Evolutionary conservation across 1,284 basidiomycete species (phyloP).

Genomic region (Dichomitus squalens): DNA sequence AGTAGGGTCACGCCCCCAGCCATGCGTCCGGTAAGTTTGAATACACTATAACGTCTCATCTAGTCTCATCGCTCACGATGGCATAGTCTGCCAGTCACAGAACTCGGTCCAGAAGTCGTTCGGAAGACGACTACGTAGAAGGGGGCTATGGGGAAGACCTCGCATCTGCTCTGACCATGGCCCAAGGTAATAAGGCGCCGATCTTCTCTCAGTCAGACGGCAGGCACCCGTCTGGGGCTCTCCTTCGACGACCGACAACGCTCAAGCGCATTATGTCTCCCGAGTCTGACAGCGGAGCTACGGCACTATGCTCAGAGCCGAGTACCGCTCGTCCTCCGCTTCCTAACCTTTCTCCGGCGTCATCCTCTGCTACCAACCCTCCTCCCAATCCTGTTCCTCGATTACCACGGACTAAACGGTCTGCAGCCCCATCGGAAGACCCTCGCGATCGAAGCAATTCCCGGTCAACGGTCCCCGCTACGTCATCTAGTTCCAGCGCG

Average conservation of each 20-base stretch:
- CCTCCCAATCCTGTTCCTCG: no score
- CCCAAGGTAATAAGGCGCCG: background rate
- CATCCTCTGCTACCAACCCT: background rate
- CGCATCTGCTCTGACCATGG: background rate
- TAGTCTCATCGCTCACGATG: background rate
- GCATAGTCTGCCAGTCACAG: background rate
- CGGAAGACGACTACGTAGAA: background rate
- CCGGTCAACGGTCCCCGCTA: background rate
- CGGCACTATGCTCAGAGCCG: background rate
- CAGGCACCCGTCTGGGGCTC: background rate
- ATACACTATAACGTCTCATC: background rate
- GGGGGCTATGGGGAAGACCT: constrained; percentile 3
- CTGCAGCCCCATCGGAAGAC: background rate
- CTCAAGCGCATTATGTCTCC: background rate
- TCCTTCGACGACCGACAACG: background rate
- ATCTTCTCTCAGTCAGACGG: background rate
- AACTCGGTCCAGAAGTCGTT: background rate
- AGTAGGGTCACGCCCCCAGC: background rate
- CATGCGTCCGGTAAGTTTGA: background rate
- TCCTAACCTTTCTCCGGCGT: background rate
- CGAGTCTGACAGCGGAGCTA: background rate
- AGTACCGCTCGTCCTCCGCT: background rate
- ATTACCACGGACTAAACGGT: background rate
- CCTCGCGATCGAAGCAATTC: background rate
- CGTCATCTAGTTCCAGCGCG: background rate